Percentiles rank a stretch among this genome's conserved stretches.
phyloP scores from a whole-genome alignment of 805 yeast species.

The Scheffersomyces coipomensis region DNA sequence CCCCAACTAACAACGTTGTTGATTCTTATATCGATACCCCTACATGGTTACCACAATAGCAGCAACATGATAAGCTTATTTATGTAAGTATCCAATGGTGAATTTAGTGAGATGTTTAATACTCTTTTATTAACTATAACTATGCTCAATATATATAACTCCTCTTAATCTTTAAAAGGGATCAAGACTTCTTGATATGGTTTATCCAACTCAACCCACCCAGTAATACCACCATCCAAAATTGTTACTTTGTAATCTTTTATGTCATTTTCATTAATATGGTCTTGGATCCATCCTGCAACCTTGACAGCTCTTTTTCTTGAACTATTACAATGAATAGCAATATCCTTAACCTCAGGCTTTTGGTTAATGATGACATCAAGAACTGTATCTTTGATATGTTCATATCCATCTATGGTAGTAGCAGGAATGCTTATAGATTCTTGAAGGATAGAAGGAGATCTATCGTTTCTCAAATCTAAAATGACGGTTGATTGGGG shows the following conservation, averaged over 20 bases:
- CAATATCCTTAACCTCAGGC: constrained; percentile 12
- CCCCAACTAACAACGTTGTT: too few relatives aligned
- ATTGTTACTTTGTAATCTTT: constrained; percentile 14
- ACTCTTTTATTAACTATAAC: too few relatives aligned
- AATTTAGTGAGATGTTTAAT: too few relatives aligned
- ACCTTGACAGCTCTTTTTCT: constrained; percentile 16
- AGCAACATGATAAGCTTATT: too few relatives aligned
- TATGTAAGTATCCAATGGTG: too few relatives aligned
- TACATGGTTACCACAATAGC: too few relatives aligned
- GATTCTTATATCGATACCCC: too few relatives aligned
- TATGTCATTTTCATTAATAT: constrained; percentile 11
- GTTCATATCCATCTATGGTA: constrained; percentile 11
- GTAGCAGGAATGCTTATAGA: constrained; percentile 21
- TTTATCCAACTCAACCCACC: constrained; percentile 15
- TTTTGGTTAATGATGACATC: constrained; percentile 8
- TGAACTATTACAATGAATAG: constrained; percentile 21
- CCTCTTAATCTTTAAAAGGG: neutral
- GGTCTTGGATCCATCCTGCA: constrained; percentile 22
- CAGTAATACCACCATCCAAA: constrained; percentile 21
- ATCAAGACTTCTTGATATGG: constrained; percentile 2
- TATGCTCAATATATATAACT: too few relatives aligned
- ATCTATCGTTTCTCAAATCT: constrained; percentile 18
- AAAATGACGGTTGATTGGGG: constrained; percentile 12
- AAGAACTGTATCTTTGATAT: constrained; percentile 11
- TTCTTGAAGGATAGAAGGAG: constrained; percentile 11